A percentile compares a stretch with the other conserved stretches of the same genome.
These are phyloP conservation scores for Andrographis paniculata DNA, from an alignment of 305 asterid genomes.

Conservation along the genomic window DNA sequence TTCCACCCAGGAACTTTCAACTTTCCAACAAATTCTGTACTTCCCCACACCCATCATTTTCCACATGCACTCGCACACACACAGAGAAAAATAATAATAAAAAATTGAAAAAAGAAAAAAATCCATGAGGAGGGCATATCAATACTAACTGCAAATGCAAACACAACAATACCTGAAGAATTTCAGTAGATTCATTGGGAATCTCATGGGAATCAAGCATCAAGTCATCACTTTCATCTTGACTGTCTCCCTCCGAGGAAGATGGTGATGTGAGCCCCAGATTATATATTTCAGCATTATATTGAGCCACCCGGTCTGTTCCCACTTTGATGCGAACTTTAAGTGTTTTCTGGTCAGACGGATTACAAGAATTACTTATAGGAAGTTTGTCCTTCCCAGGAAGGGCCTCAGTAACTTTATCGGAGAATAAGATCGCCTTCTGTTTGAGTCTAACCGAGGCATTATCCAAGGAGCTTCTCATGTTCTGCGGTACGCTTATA, in stretches of 20 bases:
- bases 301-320: conserved; percentile 43
- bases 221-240: conserved; percentile 51
- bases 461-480: conserved; percentile 29
- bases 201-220: conserved; percentile 31
- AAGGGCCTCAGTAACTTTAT: conserved; percentile 34
- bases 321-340: conserved; percentile 77
- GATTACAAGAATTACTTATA: conserved; percentile 33
- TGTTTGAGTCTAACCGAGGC: conserved; percentile 31
- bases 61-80: conserved; percentile 6
- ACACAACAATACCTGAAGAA: conserved; percentile 52
- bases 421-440: conserved; percentile 28
- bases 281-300: conserved; percentile 62
- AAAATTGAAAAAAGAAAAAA: neutral
- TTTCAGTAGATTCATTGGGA: conserved; percentile 42
- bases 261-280: conserved; percentile 88
- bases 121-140: neutral
- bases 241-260: conserved; percentile 65
- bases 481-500: conserved; percentile 24
- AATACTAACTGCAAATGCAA: neutral
- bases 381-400: conserved; percentile 36
- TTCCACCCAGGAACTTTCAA: conserved; percentile 9
- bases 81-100: too few species aligned
- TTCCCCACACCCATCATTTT: neutral
- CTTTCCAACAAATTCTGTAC: conserved; percentile 13
- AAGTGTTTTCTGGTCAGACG: conserved; percentile 39